Evolutionary conservation across 768 basidiomycete genomes (phyloP), one percentile per base, ranked within the genome.

Genomic region (Rhodotorula taiwanensis): DNA sequence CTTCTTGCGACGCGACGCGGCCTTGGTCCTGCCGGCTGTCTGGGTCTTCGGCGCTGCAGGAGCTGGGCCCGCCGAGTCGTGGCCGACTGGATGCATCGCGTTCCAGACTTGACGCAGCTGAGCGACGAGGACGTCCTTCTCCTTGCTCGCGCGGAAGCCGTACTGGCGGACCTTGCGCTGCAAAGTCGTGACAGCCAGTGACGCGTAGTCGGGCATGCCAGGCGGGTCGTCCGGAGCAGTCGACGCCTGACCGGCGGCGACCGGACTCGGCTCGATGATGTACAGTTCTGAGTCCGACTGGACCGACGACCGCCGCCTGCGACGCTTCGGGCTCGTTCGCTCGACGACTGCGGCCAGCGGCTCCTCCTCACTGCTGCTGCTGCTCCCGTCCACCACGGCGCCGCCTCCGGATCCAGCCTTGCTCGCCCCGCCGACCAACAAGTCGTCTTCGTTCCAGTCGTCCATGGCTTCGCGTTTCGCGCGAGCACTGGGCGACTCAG

Each of bases 111-210:
- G 23, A 25, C 30, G n/a, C 23, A 69, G 28, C 41, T 69, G 67
- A n/a, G 39, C 48, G 21, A 59, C 60, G 50, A 69, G 42, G 23
- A 69, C 67, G 6, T 21, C 23, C 14, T 39, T 55, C 54, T 69
- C 67, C 28, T 60, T 65, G 15, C 56, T 52, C 31, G 57, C 30
- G 23, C 64, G 60, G 34, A 55, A 65, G 27, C 67, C 67, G 51
- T 62, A 69, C 50, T 52, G 45, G 15, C 28, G 23, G 28, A 62
- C 63, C 21, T 64, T 52, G 18, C 60, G 58, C 49, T 69, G 67
- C 3, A 69, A 54, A 4, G 49, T 42, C 20, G 60, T 16, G 49
- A 65, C 31, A 0, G 63, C 25, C 15, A 36, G 23, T 1, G 43
- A 20, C 11, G 63, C 39, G 51, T 62, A 69, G 43, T 54, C 53